Evolutionary conservation across 2,329 filamentous ascomycete species (phyloP), one percentile per base, ranked within the genome.

Genomic region (Beauveria scarabaeidicola): DNA sequence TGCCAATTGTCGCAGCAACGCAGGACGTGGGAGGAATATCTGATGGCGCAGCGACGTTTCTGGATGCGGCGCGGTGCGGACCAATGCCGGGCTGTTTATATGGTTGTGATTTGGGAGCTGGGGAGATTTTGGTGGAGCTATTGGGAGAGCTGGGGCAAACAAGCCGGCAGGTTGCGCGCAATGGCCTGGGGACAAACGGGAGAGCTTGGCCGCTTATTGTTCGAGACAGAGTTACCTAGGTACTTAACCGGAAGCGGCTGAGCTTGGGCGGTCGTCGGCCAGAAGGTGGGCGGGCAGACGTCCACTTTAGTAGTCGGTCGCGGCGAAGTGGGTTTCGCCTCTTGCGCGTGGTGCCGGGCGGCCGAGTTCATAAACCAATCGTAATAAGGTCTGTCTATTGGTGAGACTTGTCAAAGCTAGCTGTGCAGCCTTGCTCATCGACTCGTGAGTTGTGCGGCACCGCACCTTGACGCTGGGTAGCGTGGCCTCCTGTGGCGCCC

Each of bases 251-350:
- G 40, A 58, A 58, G 47, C 56, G 48, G 56, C 47, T 58, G 56
- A 44, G 13, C 56, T 51, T 51, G 44, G 53, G 36, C 40, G 25
- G 27, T 27, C 40, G 47, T 9, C 25, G 27, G 38, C n/a, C 36
- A 52, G 47, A 11, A 44, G 38, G 38, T 36, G 56, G 56, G 56
- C 40, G 56, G 56, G 56, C 47, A 38, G 36, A 43, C 56, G 56
- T 52, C 48, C 48, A 52, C 56, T 58, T 58, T 58, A 58, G 56
- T 58, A 58, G 36, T 51, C 38, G 38, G 36, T n/a, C 38, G 55
- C 55, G 27, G 46, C 46, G 32, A 38, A 7, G 55, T 58, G 55
- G 55, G 55, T 50, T 57, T 57, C 32, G 55, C 55, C 55, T 58
- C 7, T 21, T 51, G 47, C 27, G 21, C 15, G 36, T 50, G 44